These are phyloP conservation scores for Trematosphaeria pertusa DNA, from an alignment of 2,329 filamentous ascomycete genomes.

Conservation along the genomic window DNA sequence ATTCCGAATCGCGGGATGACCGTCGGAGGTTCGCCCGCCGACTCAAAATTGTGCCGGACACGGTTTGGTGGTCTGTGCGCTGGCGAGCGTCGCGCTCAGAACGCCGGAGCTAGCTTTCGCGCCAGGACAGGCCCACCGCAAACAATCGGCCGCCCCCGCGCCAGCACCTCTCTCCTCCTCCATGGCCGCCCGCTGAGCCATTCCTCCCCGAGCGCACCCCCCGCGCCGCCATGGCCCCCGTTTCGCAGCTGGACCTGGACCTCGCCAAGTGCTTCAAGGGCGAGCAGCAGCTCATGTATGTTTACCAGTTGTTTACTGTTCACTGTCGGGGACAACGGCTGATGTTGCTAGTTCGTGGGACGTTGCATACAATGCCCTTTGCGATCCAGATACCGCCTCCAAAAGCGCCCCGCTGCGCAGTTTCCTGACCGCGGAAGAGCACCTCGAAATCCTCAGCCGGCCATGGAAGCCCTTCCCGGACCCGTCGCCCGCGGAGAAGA, in stretches of 20 bases:
- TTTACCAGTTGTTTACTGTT: conserved; percentile 31
- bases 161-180: conserved; percentile 24
- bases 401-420: conserved; percentile 57
- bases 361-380: conserved; percentile 62
- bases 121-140: conserved; percentile 12
- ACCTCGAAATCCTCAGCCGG: conserved; percentile 70
- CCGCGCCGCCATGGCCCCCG: conserved; percentile 48
- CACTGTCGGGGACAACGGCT: conserved; percentile 7
- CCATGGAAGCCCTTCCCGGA: conserved; percentile 72
- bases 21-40: conserved; percentile 12
- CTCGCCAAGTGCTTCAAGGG: conserved; percentile 85
- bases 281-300: conserved; percentile 80
- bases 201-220: conserved; percentile 35
- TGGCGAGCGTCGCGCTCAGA: conserved; percentile 6
- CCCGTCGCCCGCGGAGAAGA: conserved; percentile 68
- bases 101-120: conserved; percentile 11
- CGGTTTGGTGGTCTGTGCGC: conserved; percentile 7
- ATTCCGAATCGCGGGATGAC: neutral
- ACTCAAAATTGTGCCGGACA: neutral
- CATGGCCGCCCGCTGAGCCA: conserved; percentile 44
- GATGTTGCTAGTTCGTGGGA: conserved; percentile 66
- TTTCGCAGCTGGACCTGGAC: conserved; percentile 64
- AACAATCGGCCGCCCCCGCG: conserved; percentile 24
- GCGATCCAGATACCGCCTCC: conserved; percentile 54
- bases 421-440: conserved; percentile 75